Conservation (phyloP, 2,329 filamentous ascomycete genomes). For the Cadophora sp. region DNA sequence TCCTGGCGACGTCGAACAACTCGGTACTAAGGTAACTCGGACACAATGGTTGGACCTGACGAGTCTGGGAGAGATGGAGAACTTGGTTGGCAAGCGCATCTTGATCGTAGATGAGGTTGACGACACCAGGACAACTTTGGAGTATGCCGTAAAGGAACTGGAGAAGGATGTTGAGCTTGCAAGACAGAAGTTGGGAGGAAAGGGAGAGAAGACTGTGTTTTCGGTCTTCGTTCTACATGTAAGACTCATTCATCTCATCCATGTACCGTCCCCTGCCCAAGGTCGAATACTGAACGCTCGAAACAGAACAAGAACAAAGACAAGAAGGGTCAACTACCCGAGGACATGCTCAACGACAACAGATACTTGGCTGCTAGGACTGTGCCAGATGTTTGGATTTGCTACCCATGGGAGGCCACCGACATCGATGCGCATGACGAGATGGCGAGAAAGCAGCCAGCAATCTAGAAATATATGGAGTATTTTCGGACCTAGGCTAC, state of each 20-base stretch:
- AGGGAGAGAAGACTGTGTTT: slow-evolving; percentile 84
- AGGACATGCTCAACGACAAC: slow-evolving; percentile 74
- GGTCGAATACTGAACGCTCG: slow-evolving; percentile 24
- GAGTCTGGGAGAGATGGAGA: slow-evolving; percentile 81
- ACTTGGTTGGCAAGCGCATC: slow-evolving; percentile 88
- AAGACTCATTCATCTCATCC: slow-evolving; percentile 32
- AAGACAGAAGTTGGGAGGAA: slow-evolving; percentile 72
- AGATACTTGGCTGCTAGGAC: slow-evolving; percentile 88
- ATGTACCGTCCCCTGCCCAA: not conserved
- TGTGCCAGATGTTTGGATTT: slow-evolving; percentile 95
- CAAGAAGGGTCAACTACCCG: slow-evolving; percentile 88
- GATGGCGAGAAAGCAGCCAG: slow-evolving; percentile 55
- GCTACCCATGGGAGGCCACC: slow-evolving; percentile 96
- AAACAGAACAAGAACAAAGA: slow-evolving; percentile 91
- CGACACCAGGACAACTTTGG: slow-evolving; percentile 91
- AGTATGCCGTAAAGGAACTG: slow-evolving; percentile 91
- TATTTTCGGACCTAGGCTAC: not conserved
- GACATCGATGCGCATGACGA: slow-evolving; percentile 93
- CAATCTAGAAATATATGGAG: slow-evolving; percentile 22
- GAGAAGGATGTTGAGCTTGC: slow-evolving; percentile 92
- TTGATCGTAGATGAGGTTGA: slow-evolving; percentile 96
- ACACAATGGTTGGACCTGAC: slow-evolving; percentile 98
- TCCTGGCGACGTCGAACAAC: slow-evolving; percentile 63
- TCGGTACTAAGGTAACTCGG: slow-evolving; percentile 92
- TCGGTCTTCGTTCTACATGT: slow-evolving; percentile 95